Evolutionary conservation across 306 rosid species (phyloP).

Genomic region (Cucurbita moschata): DNA sequence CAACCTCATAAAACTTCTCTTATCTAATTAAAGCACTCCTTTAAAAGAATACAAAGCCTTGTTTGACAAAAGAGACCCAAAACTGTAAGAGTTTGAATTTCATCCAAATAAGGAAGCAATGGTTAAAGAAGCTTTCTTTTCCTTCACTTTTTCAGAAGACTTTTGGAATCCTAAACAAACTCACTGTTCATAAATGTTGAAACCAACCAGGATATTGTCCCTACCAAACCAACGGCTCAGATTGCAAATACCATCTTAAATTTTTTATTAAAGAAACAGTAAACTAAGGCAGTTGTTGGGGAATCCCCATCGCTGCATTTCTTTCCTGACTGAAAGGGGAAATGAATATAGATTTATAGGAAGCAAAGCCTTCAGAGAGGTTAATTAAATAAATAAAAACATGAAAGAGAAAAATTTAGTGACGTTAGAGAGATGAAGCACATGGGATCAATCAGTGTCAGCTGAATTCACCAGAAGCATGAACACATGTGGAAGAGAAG

Average conservation of each 20-base stretch:
- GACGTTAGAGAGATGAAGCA: constrained; percentile 41
- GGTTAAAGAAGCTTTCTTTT: not conserved
- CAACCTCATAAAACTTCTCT: not conserved
- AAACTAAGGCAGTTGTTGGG: constrained; percentile 35
- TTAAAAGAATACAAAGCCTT: not conserved
- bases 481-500: constrained; percentile 48
- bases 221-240: constrained; percentile 2
- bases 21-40: not conserved
- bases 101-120: not conserved
- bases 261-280: constrained; percentile 4
- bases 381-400: not conserved
- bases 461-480: constrained; percentile 30
- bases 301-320: constrained; percentile 53
- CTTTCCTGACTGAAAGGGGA: constrained; percentile 17
- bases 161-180: not conserved
- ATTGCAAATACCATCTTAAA: constrained; percentile 10
- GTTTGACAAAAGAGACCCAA: not conserved
- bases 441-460: constrained; percentile 37
- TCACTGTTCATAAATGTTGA: not conserved
- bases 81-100: not conserved
- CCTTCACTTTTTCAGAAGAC: not conserved
- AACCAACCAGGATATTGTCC: constrained; percentile 3
- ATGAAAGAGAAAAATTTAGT: constrained; percentile 8
- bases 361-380: constrained; percentile 1
- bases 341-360: constrained; percentile 1